Percentiles rank a stretch among this genome's conserved stretches.
Conservation (phyloP, 345 rosid genomes). For the Angophora floribunda region DNA sequence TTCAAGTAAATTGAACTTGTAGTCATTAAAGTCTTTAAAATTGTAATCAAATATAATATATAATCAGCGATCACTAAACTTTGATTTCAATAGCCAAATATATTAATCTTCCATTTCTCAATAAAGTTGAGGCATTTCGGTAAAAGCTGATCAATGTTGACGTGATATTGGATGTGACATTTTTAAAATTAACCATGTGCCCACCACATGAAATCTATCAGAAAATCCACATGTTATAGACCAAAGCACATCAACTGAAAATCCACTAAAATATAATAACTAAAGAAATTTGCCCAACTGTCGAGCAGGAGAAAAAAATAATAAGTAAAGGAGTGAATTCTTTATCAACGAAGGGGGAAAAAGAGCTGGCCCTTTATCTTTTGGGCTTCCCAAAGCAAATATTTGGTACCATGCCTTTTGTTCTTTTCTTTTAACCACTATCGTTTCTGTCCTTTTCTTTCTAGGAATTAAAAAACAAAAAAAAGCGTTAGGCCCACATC, state of each 20-base stretch:
- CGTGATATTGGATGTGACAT: neutral
- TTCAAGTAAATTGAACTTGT: neutral
- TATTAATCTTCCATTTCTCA: neutral
- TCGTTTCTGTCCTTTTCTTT: neutral
- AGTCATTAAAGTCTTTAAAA: neutral
- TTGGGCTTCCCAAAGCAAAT: neutral
- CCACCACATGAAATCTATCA: neutral
- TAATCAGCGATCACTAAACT: neutral
- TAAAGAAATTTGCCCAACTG: neutral
- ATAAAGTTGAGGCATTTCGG: neutral
- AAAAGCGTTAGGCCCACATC: neutral
- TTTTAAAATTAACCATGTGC: neutral
- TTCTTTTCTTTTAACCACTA: neutral
- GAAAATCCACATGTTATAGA: neutral
- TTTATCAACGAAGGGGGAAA: neutral
- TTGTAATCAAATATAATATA: neutral
- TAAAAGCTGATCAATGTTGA: neutral
- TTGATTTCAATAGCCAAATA: neutral
- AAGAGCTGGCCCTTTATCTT: neutral
- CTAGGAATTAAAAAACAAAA: neutral
- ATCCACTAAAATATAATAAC: neutral
- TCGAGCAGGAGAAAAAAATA: neutral
- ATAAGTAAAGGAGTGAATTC: neutral
- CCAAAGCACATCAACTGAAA: neutral
- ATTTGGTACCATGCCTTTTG: neutral